A percentile compares a stretch with the other conserved stretches of the same genome.
Evolutionary conservation across 2,329 filamentous ascomycete species (phyloP).

Genomic region (Aureobasidium leucospermi): DNA sequence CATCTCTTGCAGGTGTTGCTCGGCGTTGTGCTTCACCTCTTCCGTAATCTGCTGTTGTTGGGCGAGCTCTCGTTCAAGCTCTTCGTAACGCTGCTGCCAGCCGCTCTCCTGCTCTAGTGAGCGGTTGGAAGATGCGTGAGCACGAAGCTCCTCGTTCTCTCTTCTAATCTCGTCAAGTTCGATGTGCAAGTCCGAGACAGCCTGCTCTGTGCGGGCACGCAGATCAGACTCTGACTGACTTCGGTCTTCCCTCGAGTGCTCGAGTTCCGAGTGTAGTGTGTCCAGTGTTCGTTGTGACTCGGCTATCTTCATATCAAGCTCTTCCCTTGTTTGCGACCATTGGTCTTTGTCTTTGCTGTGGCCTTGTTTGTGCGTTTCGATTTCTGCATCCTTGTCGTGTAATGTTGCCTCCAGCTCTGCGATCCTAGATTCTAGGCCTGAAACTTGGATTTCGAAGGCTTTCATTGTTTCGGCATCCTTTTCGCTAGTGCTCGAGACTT

Average conservation of each 20-base stretch:
- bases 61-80: slow-evolving; percentile 50
- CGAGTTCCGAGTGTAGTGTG: slow-evolving; percentile 30
- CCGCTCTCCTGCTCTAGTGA: slow-evolving; percentile 19
- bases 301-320: slow-evolving; percentile 44
- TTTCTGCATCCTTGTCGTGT: slow-evolving; percentile 63
- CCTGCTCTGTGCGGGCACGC: slow-evolving; percentile 16
- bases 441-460: slow-evolving; percentile 73
- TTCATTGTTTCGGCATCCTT: slow-evolving; percentile 55
- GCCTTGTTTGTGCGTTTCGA: slow-evolving; percentile 49
- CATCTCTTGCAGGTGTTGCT: slow-evolving; percentile 84
- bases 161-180: slow-evolving; percentile 15
- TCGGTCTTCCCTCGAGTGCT: slow-evolving; percentile 50
- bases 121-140: slow-evolving; percentile 25
- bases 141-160: slow-evolving; percentile 24
- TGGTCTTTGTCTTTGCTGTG: slow-evolving; percentile 20
- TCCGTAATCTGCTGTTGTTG: slow-evolving; percentile 79
- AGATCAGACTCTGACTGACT: slow-evolving; percentile 16
- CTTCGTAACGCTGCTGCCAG: slow-evolving; percentile 33
- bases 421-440: slow-evolving; percentile 66
- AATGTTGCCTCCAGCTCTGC: slow-evolving; percentile 62
- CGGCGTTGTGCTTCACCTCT: slow-evolving; percentile 77
- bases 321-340: slow-evolving; percentile 50
- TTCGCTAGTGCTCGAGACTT: slow-evolving; percentile 22
- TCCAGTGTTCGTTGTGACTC: slow-evolving; percentile 16
- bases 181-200: slow-evolving; percentile 13